Evolutionary conservation across 1,284 basidiomycete genomes (phyloP).

Genomic region (Tilletiopsis washingtonensis): DNA sequence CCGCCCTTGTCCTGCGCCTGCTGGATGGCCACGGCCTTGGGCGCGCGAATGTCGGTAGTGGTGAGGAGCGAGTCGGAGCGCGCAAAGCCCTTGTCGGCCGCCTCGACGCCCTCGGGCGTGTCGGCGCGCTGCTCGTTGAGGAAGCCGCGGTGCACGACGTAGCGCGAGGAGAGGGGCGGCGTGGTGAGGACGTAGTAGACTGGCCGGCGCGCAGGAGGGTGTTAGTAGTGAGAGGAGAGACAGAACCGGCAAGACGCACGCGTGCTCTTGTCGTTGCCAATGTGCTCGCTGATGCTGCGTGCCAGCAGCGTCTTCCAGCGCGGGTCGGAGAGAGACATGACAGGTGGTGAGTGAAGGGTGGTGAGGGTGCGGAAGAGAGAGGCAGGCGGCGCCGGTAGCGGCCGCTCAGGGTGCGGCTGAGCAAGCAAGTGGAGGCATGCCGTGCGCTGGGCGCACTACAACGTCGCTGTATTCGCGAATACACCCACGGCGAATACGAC

Average conservation of each 20-base stretch:
- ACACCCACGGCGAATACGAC: no score
- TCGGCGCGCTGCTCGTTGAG: slow-evolving; percentile 45
- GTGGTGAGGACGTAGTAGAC: slow-evolving; percentile 21
- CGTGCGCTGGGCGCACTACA: no score
- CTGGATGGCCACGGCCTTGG: slow-evolving; percentile 44
- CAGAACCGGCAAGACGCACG: background rate
- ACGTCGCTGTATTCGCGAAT: no score
- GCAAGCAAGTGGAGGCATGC: no score
- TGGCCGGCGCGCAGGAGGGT: slow-evolving; percentile 3
- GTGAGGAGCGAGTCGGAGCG: slow-evolving; percentile 42
- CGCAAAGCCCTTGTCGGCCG: slow-evolving; percentile 24
- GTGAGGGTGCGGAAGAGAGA: no score
- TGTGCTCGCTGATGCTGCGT: slow-evolving; percentile 24
- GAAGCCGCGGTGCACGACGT: slow-evolving; percentile 48
- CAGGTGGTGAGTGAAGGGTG: no score
- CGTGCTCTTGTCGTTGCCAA: slow-evolving; percentile 26
- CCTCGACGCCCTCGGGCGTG: slow-evolving; percentile 21
- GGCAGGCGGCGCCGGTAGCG: no score
- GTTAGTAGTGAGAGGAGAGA: background rate
- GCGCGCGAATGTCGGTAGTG: slow-evolving; percentile 47
- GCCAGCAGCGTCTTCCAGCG: slow-evolving; percentile 36
- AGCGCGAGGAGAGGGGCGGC: no score
- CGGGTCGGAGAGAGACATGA: slow-evolving; percentile 12
- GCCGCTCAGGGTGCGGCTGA: no score
- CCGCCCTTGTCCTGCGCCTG: slow-evolving; percentile 13